Evolutionary conservation across 495 filamentous ascomycete genomes (phyloP).

Genomic region (Cercophora newfieldiana): DNA sequence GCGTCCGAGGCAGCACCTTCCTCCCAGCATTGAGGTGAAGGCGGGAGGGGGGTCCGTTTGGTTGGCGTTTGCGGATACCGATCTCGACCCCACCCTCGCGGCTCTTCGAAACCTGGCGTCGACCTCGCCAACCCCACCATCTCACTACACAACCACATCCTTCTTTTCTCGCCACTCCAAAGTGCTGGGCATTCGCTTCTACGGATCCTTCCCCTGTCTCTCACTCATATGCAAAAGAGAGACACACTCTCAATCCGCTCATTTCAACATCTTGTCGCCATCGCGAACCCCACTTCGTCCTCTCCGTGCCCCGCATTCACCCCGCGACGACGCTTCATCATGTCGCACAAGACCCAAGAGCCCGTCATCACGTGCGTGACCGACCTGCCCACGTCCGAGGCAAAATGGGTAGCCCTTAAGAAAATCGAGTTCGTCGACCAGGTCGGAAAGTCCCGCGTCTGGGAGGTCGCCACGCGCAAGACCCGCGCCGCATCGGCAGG

Average conservation of each 20-base stretch:
- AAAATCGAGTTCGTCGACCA: slow-evolving; percentile 55
- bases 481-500: slow-evolving; percentile 47
- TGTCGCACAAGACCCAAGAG: slow-evolving; percentile 39
- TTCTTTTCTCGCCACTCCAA: too few species aligned
- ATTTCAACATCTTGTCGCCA: neutral
- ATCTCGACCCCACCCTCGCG: too few species aligned
- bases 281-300: neutral
- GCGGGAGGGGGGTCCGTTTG: too few species aligned
- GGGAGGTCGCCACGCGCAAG: slow-evolving; percentile 56
- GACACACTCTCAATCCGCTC: neutral
- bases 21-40: too few species aligned
- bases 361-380: slow-evolving; percentile 48
- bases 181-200: too few species aligned
- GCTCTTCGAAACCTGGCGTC: too few species aligned
- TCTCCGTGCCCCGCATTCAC: neutral
- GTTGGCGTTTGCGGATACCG: too few species aligned
- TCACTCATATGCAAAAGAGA: neutral
- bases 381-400: slow-evolving; percentile 44
- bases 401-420: slow-evolving; percentile 54
- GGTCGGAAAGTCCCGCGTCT: slow-evolving; percentile 48
- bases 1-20: too few species aligned
- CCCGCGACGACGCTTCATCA: slow-evolving; percentile 13
- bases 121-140: too few species aligned
- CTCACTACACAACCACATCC: too few species aligned
- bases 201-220: too few species aligned